Percentiles rank a stretch among this genome's conserved stretches.
These are phyloP conservation scores for Suhomyces xylopsoci DNA, from an alignment of 805 yeast species.

Conservation along the genomic window DNA sequence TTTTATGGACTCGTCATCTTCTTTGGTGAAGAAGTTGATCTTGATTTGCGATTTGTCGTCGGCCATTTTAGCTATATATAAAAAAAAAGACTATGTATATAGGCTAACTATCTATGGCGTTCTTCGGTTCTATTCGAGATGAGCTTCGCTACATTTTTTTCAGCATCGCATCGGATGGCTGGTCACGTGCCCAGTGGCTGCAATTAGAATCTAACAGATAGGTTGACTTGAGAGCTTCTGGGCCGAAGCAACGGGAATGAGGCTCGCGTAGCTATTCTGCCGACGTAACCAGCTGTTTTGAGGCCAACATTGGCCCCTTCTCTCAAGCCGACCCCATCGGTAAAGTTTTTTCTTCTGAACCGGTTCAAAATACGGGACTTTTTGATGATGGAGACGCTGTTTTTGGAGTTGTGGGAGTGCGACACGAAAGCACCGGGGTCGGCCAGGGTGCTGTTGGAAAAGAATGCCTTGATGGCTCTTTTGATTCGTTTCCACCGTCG, in stretches of 20 bases:
- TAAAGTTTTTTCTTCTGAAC: conserved; percentile 11
- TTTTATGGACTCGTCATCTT: conserved; percentile 67
- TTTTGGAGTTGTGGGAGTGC: conserved; percentile 12
- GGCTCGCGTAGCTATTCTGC: conserved; percentile 18
- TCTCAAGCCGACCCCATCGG: conserved; percentile 10
- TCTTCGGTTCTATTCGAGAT: not conserved
- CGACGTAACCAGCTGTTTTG: conserved; percentile 15
- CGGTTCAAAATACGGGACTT: conserved; percentile 22
- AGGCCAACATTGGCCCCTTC: conserved; percentile 19
- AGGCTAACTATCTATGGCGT: not conserved
- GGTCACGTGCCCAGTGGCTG: not conserved
- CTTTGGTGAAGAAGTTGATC: conserved; percentile 82
- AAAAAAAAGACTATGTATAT: not conserved
- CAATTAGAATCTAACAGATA: conserved; percentile 1
- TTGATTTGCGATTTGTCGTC: conserved; percentile 62
- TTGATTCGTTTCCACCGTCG: conserved; percentile 31
- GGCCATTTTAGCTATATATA: conserved; percentile 13
- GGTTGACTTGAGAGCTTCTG: conserved; percentile 1
- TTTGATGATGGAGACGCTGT: conserved; percentile 22
- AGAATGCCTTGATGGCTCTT: conserved; percentile 24
- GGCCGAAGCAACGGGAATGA: conserved; percentile 18
- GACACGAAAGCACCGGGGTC: conserved; percentile 24
- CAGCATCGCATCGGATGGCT: not conserved
- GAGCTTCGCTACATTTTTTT: not conserved
- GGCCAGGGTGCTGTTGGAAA: conserved; percentile 24